A percentile compares a stretch with the other conserved stretches of the same genome.
These are phyloP conservation scores for Phycomyces blakesleeanus DNA, from an alignment of 192 early-diverging fungal species.

Conservation along the genomic window DNA sequence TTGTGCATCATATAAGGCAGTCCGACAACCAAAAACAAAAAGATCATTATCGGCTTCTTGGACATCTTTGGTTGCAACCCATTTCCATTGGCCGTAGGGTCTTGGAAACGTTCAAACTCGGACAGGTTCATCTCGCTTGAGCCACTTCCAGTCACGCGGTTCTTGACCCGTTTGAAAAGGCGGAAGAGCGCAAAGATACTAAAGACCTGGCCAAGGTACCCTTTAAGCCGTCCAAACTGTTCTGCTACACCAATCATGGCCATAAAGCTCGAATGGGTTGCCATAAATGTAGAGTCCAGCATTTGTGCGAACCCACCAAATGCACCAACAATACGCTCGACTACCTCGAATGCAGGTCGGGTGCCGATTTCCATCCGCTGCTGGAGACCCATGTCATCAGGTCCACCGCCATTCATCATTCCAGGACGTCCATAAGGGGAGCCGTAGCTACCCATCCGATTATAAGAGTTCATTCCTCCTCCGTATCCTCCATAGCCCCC, in stretches of 20 bases:
- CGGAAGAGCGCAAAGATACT: slow-evolving; percentile 75
- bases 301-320: slow-evolving; percentile 98
- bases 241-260: slow-evolving; percentile 98
- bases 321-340: slow-evolving; percentile 90
- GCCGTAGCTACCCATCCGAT: slow-evolving; percentile 13
- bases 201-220: slow-evolving; percentile 81
- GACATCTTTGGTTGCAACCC: not conserved
- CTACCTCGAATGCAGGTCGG: slow-evolving; percentile 84
- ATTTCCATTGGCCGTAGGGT: not conserved
- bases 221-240: slow-evolving; percentile 87
- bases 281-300: slow-evolving; percentile 97
- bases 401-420: slow-evolving; percentile 44
- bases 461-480: slow-evolving; percentile 24
- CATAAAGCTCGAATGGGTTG: slow-evolving; percentile 93
- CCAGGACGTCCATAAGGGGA: slow-evolving; percentile 36
- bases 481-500: slow-evolving; percentile 49
- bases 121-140: too few species aligned
- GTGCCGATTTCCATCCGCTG: slow-evolving; percentile 87
- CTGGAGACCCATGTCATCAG: slow-evolving; percentile 62
- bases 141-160: slow-evolving; percentile 56
- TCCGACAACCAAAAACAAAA: slow-evolving; percentile 81
- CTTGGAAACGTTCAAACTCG: not conserved
- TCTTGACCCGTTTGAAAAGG: slow-evolving; percentile 59
- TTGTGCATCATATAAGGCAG: slow-evolving; percentile 91
- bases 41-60: slow-evolving; percentile 65